Conservation (phyloP, 202 grass and related monocot genomes). For the Dendrocalamus latiflorus region DNA sequence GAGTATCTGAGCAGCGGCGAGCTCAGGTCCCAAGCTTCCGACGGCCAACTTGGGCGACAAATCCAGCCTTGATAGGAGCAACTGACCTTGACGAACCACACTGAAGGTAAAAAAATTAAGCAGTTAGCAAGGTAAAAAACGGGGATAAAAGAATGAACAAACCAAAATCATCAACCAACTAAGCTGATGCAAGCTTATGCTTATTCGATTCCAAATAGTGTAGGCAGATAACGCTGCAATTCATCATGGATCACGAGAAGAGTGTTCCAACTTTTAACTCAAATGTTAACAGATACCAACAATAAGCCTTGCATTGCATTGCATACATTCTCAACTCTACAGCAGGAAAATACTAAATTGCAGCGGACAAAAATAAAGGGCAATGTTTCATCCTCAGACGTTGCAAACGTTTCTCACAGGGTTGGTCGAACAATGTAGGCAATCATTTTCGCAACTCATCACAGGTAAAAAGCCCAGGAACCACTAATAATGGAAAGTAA, state of each 20-base stretch:
- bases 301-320: not conserved
- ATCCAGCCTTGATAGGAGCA: slow-evolving; percentile 90
- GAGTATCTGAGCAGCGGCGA: not conserved
- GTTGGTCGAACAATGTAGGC: slow-evolving; percentile 43
- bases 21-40: slow-evolving; percentile 57
- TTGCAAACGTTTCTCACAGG: slow-evolving; percentile 30
- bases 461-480: slow-evolving; percentile 6
- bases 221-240: not conserved
- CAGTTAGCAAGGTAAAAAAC: not conserved
- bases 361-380: not conserved
- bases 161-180: not conserved
- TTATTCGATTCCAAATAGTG: not conserved
- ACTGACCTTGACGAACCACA: slow-evolving; percentile 96
- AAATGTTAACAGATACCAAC: not conserved
- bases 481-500: not conserved
- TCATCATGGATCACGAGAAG: not conserved
- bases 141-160: not conserved
- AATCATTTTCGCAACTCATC: slow-evolving; percentile 31
- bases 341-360: not conserved
- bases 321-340: not conserved
- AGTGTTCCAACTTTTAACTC: not conserved
- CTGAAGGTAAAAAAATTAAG: slow-evolving; percentile 32
- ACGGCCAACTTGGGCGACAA: slow-evolving; percentile 78
- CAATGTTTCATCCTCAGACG: slow-evolving; percentile 28
- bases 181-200: not conserved